Conservation (phyloP, 805 yeast species). For the Myxozyma neglecta region DNA sequence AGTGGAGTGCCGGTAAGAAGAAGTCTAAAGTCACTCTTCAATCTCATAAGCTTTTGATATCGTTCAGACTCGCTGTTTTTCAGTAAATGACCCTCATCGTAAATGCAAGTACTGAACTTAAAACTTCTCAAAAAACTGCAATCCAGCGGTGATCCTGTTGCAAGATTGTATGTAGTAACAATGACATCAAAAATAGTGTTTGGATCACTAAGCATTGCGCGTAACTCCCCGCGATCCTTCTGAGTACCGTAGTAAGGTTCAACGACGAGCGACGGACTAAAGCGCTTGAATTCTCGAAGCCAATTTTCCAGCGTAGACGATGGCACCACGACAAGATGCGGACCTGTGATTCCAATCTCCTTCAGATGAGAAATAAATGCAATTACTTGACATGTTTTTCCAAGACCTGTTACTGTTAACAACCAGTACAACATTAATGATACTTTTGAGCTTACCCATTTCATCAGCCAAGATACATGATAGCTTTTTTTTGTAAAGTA, state of each 20-base stretch:
- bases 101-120: slow-evolving; percentile 82
- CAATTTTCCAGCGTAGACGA: slow-evolving; percentile 96
- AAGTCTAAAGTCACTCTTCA: slow-evolving; percentile 79
- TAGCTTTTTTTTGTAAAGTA: slow-evolving; percentile 72
- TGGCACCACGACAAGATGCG: slow-evolving; percentile 93
- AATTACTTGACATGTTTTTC: slow-evolving; percentile 95
- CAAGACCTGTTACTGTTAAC: slow-evolving; percentile 47
- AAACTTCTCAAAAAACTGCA: slow-evolving; percentile 71
- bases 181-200: slow-evolving; percentile 73
- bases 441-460: slow-evolving; percentile 61
- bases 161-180: slow-evolving; percentile 90
- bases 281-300: slow-evolving; percentile 89
- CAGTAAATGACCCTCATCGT: slow-evolving; percentile 97
- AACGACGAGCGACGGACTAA: slow-evolving; percentile 75
- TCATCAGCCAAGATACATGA: slow-evolving; percentile 97
- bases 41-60: slow-evolving; percentile 79
- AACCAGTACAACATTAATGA: background rate
- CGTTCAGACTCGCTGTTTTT: slow-evolving; percentile 88
- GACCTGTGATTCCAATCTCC: slow-evolving; percentile 64
- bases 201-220: slow-evolving; percentile 61
- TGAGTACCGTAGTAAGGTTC: slow-evolving; percentile 94
- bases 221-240: slow-evolving; percentile 77
- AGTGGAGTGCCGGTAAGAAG: slow-evolving; percentile 95
- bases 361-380: slow-evolving; percentile 85
- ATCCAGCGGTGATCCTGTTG: slow-evolving; percentile 83